Evolutionary conservation across 495 filamentous ascomycete genomes (phyloP).

Genomic region (Penicillium roqueforti): DNA sequence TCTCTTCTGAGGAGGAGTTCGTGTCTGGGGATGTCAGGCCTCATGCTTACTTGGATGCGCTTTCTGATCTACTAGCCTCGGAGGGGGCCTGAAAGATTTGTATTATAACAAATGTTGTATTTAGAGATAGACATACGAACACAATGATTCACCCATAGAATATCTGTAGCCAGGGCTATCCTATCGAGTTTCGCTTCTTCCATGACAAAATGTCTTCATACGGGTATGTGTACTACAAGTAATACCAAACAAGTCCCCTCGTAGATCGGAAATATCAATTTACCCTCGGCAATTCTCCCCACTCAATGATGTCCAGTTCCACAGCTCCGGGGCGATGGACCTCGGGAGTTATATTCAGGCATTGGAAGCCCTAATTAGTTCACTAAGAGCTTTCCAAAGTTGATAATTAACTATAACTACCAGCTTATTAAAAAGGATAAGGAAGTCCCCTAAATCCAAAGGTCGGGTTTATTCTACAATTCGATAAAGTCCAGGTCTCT

Average conservation of each 20-base stretch:
- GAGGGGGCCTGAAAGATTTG: not conserved
- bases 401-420: too few relatives aligned
- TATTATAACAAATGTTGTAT: not conserved
- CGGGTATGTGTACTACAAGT: too few relatives aligned
- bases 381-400: too few relatives aligned
- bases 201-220: too few relatives aligned
- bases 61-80: constrained; percentile 64
- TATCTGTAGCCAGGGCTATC: too few relatives aligned
- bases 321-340: too few relatives aligned
- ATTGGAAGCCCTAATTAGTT: too few relatives aligned
- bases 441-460: not conserved
- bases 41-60: constrained; percentile 71
- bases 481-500: not conserved
- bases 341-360: too few relatives aligned
- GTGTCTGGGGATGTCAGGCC: constrained; percentile 70
- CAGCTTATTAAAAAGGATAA: not conserved
- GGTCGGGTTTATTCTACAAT: not conserved
- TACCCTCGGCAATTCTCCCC: not conserved
- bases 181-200: too few relatives aligned
- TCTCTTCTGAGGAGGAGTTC: constrained; percentile 74
- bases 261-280: not conserved
- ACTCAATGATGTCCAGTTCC: too few relatives aligned
- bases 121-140: constrained; percentile 1
- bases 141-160: too few relatives aligned
- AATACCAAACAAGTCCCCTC: too few relatives aligned